These are phyloP conservation scores for Backusella tuberculispora DNA, from an alignment of 192 early-diverging fungal species.

Conservation along the genomic window DNA sequence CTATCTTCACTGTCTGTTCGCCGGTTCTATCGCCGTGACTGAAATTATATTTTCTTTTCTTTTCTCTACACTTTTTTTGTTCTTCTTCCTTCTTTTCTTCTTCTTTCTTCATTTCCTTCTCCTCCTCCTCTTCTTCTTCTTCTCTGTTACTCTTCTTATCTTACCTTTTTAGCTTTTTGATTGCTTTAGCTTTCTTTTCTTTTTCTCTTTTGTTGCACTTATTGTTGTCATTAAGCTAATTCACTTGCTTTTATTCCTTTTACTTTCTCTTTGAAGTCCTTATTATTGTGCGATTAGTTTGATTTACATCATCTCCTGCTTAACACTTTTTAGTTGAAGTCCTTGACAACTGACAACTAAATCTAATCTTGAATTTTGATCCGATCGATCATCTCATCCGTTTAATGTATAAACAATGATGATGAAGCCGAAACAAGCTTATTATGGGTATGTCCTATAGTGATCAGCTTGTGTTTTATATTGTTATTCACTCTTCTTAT, in stretches of 20 bases:
- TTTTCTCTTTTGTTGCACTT: background rate
- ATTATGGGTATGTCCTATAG: slow-evolving; percentile 12
- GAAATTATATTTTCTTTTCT: background rate
- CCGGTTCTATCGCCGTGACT: slow-evolving; percentile 6
- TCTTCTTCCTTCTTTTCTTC: background rate
- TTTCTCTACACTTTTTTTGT: background rate
- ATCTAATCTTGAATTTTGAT: slow-evolving; percentile 1
- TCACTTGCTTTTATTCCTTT: background rate
- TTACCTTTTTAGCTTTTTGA: no score
- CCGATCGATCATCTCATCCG: slow-evolving; percentile 6
- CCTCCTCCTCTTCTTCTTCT: background rate
- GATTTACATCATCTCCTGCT: slow-evolving; percentile 4
- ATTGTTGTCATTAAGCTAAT: background rate
- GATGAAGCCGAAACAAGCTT: slow-evolving; percentile 4
- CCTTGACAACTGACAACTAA: slow-evolving; percentile 13
- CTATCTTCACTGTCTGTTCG: background rate
- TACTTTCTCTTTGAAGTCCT: background rate
- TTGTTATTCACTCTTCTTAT: background rate
- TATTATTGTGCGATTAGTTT: background rate
- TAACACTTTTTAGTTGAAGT: background rate
- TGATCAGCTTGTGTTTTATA: background rate
- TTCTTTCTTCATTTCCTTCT: background rate
- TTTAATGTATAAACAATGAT: slow-evolving; percentile 10
- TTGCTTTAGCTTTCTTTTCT: background rate
- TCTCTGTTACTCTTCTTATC: background rate